Conservation (phyloP, 2,329 filamentous ascomycete species). For the Thelonectria rubi region DNA sequence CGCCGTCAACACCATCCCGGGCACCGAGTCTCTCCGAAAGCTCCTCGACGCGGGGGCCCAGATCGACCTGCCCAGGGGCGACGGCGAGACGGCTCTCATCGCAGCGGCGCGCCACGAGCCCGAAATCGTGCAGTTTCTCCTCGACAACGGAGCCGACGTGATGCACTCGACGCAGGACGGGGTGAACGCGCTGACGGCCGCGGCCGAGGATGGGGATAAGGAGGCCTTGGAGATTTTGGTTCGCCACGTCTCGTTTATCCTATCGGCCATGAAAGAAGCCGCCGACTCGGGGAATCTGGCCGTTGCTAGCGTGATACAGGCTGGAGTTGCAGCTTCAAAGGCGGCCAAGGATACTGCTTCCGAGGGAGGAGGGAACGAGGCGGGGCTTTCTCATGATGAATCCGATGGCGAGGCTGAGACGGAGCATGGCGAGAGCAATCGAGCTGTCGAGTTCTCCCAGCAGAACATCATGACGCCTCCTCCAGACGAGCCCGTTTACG, state of each 20-base stretch:
- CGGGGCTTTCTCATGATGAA: background rate
- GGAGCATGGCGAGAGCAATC: background rate
- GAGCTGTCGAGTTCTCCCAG: background rate
- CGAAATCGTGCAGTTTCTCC: background rate
- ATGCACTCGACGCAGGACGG: conserved; percentile 1
- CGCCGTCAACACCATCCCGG: background rate
- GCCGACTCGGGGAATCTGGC: background rate
- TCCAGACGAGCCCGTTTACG: background rate
- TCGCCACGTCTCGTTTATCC: background rate
- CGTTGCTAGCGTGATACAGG: background rate
- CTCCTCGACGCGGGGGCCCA: background rate
- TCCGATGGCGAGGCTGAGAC: background rate
- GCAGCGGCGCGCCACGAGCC: background rate
- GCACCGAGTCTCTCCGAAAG: background rate
- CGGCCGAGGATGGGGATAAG: background rate
- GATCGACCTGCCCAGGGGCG: background rate
- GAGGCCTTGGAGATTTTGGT: background rate
- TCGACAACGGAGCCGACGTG: background rate
- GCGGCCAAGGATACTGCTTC: too few relatives aligned
- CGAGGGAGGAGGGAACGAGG: background rate
- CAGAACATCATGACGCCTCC: background rate
- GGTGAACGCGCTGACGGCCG: background rate
- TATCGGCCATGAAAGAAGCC: background rate
- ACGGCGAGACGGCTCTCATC: background rate
- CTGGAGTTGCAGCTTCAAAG: background rate